These are phyloP conservation scores for Vicia faba DNA, from an alignment of 306 rosid genomes.

Conservation along the genomic window DNA sequence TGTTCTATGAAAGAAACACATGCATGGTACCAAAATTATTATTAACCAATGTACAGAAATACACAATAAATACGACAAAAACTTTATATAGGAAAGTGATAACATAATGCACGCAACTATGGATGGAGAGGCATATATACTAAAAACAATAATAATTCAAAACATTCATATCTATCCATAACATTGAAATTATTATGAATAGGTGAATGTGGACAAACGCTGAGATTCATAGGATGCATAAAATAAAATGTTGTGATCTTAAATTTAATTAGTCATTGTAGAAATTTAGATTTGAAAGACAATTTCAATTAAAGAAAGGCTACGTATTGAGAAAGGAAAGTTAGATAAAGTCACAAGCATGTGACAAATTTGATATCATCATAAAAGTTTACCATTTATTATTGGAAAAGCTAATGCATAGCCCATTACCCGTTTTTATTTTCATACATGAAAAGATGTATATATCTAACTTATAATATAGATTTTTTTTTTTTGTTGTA, in stretches of 20 bases:
- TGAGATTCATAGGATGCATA: slow-evolving; percentile 29
- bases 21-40: neutral
- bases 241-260: slow-evolving; percentile 24
- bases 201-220: slow-evolving; percentile 34
- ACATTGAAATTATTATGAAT: slow-evolving; percentile 27
- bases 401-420: slow-evolving; percentile 26
- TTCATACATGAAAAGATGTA: slow-evolving; percentile 23
- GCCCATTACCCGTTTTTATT: slow-evolving; percentile 5
- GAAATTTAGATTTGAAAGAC: slow-evolving; percentile 27
- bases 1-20: neutral
- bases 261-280: slow-evolving; percentile 36
- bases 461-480: slow-evolving; percentile 7
- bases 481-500: slow-evolving; percentile 13
- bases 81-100: slow-evolving; percentile 29
- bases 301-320: slow-evolving; percentile 38
- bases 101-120: slow-evolving; percentile 38
- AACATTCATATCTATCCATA: slow-evolving; percentile 41
- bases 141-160: slow-evolving; percentile 38
- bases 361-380: slow-evolving; percentile 40
- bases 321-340: slow-evolving; percentile 22
- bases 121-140: slow-evolving; percentile 23
- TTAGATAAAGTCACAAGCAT: slow-evolving; percentile 24
- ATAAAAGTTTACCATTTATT: slow-evolving; percentile 36
- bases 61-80: slow-evolving; percentile 12
- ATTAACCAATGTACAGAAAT: neutral